These are phyloP conservation scores for Singerocomus inundabilis DNA, from an alignment of 1,284 basidiomycete genomes.

Conservation along the genomic window DNA sequence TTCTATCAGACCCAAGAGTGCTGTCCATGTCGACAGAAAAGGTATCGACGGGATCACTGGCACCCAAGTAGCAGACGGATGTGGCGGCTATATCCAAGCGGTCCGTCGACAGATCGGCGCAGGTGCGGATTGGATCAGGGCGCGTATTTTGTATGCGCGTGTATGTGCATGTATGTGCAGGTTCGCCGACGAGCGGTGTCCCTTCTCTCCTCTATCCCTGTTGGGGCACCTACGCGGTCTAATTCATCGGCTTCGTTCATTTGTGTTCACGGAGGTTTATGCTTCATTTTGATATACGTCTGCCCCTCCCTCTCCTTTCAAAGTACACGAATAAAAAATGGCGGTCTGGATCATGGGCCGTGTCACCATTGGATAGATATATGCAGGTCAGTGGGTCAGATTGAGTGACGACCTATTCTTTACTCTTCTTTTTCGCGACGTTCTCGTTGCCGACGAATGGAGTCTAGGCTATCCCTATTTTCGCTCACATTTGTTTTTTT, in stretches of 20 bases:
- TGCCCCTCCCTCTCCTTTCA: background rate
- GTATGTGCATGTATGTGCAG: constrained; percentile 3
- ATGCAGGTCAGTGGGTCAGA: constrained; percentile 41
- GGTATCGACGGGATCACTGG: constrained; percentile 57
- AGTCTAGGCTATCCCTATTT: constrained; percentile 22
- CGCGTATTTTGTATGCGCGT: constrained; percentile 18
- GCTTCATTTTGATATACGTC: constrained; percentile 19
- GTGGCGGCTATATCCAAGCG: constrained; percentile 52
- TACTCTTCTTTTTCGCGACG: background rate
- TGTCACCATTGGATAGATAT: constrained; percentile 39
- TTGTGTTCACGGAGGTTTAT: background rate
- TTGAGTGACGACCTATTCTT: background rate
- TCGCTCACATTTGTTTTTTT: constrained; percentile 18
- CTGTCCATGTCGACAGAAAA: constrained; percentile 45
- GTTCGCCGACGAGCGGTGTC: constrained; percentile 1
- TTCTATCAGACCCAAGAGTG: constrained; percentile 59
- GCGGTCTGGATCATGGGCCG: constrained; percentile 2
- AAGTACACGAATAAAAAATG: too few species aligned
- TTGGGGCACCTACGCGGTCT: background rate
- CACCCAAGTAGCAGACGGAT: constrained; percentile 59
- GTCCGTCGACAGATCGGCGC: too few species aligned
- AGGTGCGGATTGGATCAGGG: constrained; percentile 69
- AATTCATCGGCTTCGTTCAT: background rate
- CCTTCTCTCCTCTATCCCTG: background rate
- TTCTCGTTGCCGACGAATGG: constrained; percentile 12